Conservation (phyloP, 73 alveolate species). For the Symbiodinium pilosum region DNA sequence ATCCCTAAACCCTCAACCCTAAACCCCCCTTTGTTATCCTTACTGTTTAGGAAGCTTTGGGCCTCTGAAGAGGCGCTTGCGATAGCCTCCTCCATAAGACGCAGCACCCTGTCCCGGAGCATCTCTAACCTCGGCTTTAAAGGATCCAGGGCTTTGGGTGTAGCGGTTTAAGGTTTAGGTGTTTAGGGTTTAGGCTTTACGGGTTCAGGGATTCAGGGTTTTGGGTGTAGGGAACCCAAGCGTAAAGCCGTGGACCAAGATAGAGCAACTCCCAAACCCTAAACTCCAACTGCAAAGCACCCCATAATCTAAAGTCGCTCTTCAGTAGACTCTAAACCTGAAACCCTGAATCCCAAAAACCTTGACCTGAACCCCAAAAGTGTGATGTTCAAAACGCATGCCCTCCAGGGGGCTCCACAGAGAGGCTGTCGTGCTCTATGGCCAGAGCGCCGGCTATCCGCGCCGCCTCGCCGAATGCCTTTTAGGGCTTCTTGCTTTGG, state of each 20-base stretch:
- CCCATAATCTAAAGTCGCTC: no score
- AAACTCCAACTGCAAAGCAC: no score
- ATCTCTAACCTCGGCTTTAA: background rate
- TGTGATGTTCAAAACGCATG: background rate
- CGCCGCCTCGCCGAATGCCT: conserved; percentile 8
- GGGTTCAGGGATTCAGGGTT: background rate
- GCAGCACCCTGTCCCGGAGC: background rate
- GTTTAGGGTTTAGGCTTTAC: background rate
- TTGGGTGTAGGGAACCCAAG: background rate
- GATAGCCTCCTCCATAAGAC: background rate
- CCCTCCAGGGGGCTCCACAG: background rate
- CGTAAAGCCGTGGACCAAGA: no score
- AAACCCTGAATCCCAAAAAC: no score
- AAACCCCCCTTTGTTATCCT: background rate
- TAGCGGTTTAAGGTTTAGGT: background rate
- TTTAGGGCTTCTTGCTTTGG: no score
- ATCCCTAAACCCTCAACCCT: background rate
- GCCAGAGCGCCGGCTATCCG: background rate
- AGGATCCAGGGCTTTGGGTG: background rate
- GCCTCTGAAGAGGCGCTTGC: background rate
- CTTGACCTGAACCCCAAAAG: no score
- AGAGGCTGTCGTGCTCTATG: conserved; percentile 13
- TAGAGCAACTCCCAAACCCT: no score
- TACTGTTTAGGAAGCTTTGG: background rate
- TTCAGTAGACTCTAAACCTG: no score